Conservation (phyloP, 2,329 filamentous ascomycete genomes). For the Paraphaeosphaeria minitans region DNA sequence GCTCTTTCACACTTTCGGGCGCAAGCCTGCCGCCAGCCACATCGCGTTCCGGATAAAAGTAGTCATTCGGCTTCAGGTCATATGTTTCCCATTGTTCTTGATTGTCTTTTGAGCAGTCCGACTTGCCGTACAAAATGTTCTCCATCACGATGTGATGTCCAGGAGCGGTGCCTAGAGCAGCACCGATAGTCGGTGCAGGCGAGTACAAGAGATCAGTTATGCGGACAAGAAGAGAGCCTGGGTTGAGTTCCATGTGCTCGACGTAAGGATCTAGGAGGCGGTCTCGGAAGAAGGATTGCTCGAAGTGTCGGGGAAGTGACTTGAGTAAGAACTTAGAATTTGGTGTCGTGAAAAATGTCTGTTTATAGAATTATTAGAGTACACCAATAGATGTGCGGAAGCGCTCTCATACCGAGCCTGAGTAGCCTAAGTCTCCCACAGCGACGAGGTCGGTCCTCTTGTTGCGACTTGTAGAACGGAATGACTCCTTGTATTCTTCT, state of each 20-base stretch:
- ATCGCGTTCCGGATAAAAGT: slow-evolving; percentile 78
- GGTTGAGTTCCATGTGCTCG: slow-evolving; percentile 65
- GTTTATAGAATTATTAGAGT: slow-evolving; percentile 14
- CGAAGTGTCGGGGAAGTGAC: slow-evolving; percentile 70
- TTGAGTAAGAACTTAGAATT: slow-evolving; percentile 74
- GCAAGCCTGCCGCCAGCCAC: slow-evolving; percentile 67
- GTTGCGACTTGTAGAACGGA: slow-evolving; percentile 50
- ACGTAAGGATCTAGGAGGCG: slow-evolving; percentile 70
- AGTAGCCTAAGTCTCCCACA: slow-evolving; percentile 74
- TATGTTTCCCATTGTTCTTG: slow-evolving; percentile 69
- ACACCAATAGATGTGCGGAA: neutral
- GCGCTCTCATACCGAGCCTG: slow-evolving; percentile 61
- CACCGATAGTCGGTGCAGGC: slow-evolving; percentile 62
- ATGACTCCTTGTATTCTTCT: slow-evolving; percentile 60
- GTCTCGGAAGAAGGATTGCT: slow-evolving; percentile 71
- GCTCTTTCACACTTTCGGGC: slow-evolving; percentile 67
- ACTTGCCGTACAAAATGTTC: slow-evolving; percentile 69
- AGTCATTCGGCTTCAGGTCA: slow-evolving; percentile 74
- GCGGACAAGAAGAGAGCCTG: slow-evolving; percentile 67
- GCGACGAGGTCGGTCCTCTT: slow-evolving; percentile 55
- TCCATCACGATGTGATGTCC: slow-evolving; percentile 80
- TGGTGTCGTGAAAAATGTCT: slow-evolving; percentile 72
- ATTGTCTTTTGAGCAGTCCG: slow-evolving; percentile 45
- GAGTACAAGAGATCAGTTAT: slow-evolving; percentile 72
- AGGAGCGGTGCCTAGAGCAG: slow-evolving; percentile 64